Conservation (phyloP, 2,329 filamentous ascomycete genomes). For the Coniochaeta sp. region DNA sequence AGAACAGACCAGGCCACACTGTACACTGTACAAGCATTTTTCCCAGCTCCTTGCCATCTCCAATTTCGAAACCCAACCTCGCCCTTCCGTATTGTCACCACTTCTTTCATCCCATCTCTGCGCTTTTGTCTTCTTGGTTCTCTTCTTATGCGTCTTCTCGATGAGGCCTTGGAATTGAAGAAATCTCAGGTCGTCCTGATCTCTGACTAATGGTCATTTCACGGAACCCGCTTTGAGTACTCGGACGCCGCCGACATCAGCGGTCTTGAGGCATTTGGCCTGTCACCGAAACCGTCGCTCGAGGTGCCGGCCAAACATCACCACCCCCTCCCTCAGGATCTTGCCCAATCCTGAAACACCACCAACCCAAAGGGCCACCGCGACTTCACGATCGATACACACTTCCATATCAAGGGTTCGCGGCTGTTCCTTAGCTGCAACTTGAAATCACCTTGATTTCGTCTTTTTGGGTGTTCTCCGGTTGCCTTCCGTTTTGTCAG, state of each 20-base stretch:
- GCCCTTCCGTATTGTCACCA: not conserved
- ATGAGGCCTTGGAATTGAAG: not conserved
- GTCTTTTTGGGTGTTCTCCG: not conserved
- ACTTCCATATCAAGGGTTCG: not conserved
- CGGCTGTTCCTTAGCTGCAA: not conserved
- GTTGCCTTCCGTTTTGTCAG: not conserved
- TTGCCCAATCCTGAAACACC: not conserved
- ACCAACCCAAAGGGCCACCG: not conserved
- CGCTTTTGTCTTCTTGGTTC: not conserved
- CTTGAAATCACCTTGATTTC: not conserved
- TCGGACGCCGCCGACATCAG: not conserved
- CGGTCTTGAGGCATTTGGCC: not conserved
- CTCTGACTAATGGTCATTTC: not conserved
- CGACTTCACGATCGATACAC: not conserved
- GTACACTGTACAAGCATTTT: not conserved
- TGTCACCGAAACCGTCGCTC: not conserved
- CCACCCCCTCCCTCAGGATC: not conserved
- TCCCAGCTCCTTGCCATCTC: not conserved
- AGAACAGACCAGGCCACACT: not conserved
- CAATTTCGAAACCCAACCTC: slow-evolving; percentile 1
- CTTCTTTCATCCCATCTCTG: not conserved
- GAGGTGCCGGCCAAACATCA: not conserved
- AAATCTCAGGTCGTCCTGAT: not conserved
- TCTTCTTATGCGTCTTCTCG: not conserved
- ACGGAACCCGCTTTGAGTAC: not conserved